These are phyloP conservation scores for Bretziella fagacearum DNA, from an alignment of 2,329 filamentous ascomycete species.

Conservation along the genomic window DNA sequence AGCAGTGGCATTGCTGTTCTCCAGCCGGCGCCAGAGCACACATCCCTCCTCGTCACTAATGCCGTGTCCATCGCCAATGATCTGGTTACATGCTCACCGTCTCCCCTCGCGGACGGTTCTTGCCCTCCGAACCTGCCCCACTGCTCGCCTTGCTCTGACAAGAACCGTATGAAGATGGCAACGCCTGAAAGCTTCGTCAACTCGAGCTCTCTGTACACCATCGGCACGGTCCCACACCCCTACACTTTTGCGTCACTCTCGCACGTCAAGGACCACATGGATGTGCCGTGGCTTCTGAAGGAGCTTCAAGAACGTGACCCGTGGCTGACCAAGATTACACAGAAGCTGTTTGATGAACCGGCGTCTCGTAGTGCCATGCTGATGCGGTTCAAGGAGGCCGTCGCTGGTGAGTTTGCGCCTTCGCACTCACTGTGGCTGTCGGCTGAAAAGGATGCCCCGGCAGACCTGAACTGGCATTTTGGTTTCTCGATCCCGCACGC, in stretches of 20 bases:
- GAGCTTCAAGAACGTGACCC: constrained; percentile 50
- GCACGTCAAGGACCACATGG: constrained; percentile 42
- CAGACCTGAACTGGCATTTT: constrained; percentile 77
- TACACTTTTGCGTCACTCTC: constrained; percentile 63
- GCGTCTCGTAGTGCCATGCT: constrained; percentile 43
- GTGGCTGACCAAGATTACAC: constrained; percentile 60
- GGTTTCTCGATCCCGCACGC: constrained; percentile 61
- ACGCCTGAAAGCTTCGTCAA: constrained; percentile 55
- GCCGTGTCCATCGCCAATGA: constrained; percentile 57
- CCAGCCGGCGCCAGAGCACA: constrained; percentile 62
- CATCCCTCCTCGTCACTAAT: constrained; percentile 52
- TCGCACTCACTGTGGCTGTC: constrained; percentile 61
- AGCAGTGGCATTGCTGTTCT: constrained; percentile 61
- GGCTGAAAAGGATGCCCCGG: constrained; percentile 44
- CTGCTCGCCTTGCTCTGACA: constrained; percentile 57
- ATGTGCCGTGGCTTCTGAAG: constrained; percentile 47
- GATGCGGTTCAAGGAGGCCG: constrained; percentile 61
- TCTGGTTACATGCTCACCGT: constrained; percentile 57
- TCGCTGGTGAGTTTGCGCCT: constrained; percentile 48
- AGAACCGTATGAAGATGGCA: constrained; percentile 47
- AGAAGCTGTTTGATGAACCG: constrained; percentile 38
- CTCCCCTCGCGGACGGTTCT: constrained; percentile 48
- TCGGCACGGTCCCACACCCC: constrained; percentile 80
- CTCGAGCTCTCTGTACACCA: constrained; percentile 54
- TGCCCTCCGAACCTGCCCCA: constrained; percentile 68